phyloP scores from a whole-genome alignment of 2,329 filamentous ascomycete genomes.

The Cladophialophora bantiana region DNA sequence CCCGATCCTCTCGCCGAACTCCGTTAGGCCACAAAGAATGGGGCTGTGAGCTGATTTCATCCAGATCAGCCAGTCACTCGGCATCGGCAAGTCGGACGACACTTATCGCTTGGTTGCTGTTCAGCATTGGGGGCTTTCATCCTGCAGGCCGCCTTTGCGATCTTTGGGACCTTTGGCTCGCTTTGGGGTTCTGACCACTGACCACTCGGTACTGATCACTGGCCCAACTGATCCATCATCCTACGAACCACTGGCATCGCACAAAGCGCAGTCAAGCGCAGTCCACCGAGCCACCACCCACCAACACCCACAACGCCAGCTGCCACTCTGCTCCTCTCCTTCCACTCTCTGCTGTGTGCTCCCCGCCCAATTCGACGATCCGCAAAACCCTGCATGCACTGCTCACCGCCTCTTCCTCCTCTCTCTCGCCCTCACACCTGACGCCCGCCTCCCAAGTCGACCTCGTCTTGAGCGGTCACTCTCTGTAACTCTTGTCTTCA shows the following conservation, averaged over 20 bases:
- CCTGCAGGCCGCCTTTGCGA: conserved; percentile 25
- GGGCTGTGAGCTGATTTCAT: conserved; percentile 1
- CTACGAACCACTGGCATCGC: conserved; percentile 19
- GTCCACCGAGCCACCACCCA: too few relatives aligned
- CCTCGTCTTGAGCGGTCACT: conserved; percentile 38
- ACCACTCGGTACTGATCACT: conserved; percentile 11
- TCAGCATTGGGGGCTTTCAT: conserved; percentile 2
- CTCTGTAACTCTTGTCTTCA: conserved; percentile 34
- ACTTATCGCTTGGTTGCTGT: conserved; percentile 2
- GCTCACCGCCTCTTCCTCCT: conserved; percentile 38
- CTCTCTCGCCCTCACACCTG: conserved; percentile 29
- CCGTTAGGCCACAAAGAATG: conserved; percentile 8
- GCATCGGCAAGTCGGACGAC: conserved; percentile 8
- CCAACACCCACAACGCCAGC: conserved; percentile 14
- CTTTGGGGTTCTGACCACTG: conserved; percentile 11
- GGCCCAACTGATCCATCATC: not conserved
- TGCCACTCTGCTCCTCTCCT: conserved; percentile 15
- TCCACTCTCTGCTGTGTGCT: conserved; percentile 22
- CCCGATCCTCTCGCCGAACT: conserved; percentile 13
- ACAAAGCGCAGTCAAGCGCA: not conserved
- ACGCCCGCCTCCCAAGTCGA: conserved; percentile 31
- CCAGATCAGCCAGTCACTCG: conserved; percentile 17
- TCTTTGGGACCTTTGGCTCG: conserved; percentile 13
- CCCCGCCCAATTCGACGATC: conserved; percentile 35
- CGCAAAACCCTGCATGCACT: conserved; percentile 31